Evolutionary conservation across 1,284 basidiomycete species (phyloP), one percentile per base, ranked within the genome.

Genomic region (Tylopilus sp.): DNA sequence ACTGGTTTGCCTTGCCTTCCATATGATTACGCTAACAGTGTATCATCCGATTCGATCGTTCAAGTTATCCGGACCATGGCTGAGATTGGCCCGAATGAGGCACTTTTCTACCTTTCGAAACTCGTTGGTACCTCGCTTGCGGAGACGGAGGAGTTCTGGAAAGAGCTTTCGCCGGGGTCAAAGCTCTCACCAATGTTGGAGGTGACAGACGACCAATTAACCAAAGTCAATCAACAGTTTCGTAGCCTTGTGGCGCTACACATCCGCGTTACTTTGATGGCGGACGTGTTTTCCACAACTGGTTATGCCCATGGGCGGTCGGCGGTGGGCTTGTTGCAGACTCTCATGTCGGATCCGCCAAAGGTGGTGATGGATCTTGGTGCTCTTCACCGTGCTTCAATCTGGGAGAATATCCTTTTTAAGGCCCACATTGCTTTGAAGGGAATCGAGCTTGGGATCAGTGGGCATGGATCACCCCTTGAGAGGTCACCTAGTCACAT

Each of bases 11-110:
- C 94, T 7, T 96, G 91, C 64, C 77, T 97, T 35, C 94, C 97
- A 0, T 92, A 92, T 61, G 90, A 95, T 68, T 97, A 93, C 67
- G 86, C 88, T 7, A 85, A 85, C 57, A 92, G 92, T 51, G 80
- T 85, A 51, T 86, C 86, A 17, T 92, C 85, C 48, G 92, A 89
- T 64, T 89, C 92, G 1, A 80, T 98, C 61, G 87, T 96, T 10
- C 87, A 92, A 66, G 85, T 98, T 47, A 83, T 98, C 67, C 85
- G 94, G 9, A 88, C 87, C 8, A 88, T 98, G 80, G 86, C 88
- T 9, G 95, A 98, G 67, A 86, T 90, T 41, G 84, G 90, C 39
- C 87, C 92, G 1, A 82, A 78, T 55, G 86, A 90, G 57, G 88
- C 94, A 3, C 74, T 97, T 36, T 73, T 78, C 22, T 84, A 88